Conservation (phyloP, 1,139 yeast genomes). For the Zygosaccharomyces pseudobailii region DNA sequence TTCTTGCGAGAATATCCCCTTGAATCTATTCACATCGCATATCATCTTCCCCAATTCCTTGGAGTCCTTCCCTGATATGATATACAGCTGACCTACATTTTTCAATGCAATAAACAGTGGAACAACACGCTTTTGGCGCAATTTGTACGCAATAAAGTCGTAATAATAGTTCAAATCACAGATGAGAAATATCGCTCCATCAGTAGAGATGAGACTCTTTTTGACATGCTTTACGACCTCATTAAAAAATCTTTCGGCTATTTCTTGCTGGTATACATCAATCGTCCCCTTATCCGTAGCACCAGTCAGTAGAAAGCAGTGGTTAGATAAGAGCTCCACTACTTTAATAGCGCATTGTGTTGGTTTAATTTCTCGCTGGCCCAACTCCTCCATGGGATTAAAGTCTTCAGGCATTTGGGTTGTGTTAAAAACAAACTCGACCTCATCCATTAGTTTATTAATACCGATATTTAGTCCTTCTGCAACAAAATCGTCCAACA, state of each 20-base stretch:
- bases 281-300: constrained; percentile 84
- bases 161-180: constrained; percentile 73
- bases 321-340: constrained; percentile 61
- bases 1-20: constrained; percentile 87
- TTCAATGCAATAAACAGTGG: constrained; percentile 80
- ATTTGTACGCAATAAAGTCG: constrained; percentile 56
- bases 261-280: constrained; percentile 91
- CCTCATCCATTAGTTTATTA: constrained; percentile 77
- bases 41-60: constrained; percentile 81
- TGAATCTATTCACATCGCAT: constrained; percentile 77
- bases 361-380: constrained; percentile 46
- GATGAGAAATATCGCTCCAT: constrained; percentile 77
- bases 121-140: constrained; percentile 62
- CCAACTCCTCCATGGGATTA: constrained; percentile 36
- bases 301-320: constrained; percentile 69
- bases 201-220: constrained; percentile 63
- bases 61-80: constrained; percentile 70
- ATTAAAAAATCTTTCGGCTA: constrained; percentile 81
- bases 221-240: constrained; percentile 70
- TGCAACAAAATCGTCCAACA: constrained; percentile 85
- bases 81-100: constrained; percentile 74
- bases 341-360: constrained; percentile 66
- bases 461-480: constrained; percentile 89
- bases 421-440: constrained; percentile 49
- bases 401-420: constrained; percentile 52